phyloP scores from a whole-genome alignment of 176 grass and related monocot species.

The Raddia guianensis region DNA sequence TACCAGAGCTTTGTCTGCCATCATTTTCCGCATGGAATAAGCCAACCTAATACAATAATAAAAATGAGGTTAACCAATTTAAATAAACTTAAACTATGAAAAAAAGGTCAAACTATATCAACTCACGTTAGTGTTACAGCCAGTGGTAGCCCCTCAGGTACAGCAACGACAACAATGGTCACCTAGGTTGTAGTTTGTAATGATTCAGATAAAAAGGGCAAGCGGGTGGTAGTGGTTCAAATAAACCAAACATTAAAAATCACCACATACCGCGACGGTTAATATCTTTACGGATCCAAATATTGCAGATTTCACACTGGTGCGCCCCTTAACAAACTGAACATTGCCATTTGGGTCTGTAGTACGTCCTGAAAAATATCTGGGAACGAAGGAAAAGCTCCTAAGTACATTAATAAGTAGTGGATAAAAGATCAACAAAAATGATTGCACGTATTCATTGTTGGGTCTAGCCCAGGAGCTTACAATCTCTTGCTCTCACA shows the following conservation, averaged over 20 bases:
- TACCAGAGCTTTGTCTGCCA: conserved; percentile 96
- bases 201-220: conserved; percentile 15
- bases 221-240: not conserved
- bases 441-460: conserved; percentile 8
- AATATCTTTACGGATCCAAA: conserved; percentile 85
- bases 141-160: conserved; percentile 93
- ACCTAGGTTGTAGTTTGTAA: conserved; percentile 56
- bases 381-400: conserved; percentile 40
- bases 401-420: conserved; percentile 14
- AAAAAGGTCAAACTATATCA: conserved; percentile 21
- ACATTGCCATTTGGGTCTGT: conserved; percentile 63
- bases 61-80: conserved; percentile 21
- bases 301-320: conserved; percentile 77
- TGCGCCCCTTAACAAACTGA: conserved; percentile 80
- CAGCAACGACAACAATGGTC: conserved; percentile 91
- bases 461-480: too few species aligned
- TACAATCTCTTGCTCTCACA: too few species aligned
- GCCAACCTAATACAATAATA: conserved; percentile 66
- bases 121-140: conserved; percentile 95
- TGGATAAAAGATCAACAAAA: conserved; percentile 25
- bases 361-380: conserved; percentile 93
- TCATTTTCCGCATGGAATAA: conserved; percentile 99
- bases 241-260: conserved; percentile 29
- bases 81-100: conserved; percentile 37
- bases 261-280: conserved; percentile 78